phyloP scores from a whole-genome alignment of 371 early-diverging fungal species.

The Mortierella sp. region DNA sequence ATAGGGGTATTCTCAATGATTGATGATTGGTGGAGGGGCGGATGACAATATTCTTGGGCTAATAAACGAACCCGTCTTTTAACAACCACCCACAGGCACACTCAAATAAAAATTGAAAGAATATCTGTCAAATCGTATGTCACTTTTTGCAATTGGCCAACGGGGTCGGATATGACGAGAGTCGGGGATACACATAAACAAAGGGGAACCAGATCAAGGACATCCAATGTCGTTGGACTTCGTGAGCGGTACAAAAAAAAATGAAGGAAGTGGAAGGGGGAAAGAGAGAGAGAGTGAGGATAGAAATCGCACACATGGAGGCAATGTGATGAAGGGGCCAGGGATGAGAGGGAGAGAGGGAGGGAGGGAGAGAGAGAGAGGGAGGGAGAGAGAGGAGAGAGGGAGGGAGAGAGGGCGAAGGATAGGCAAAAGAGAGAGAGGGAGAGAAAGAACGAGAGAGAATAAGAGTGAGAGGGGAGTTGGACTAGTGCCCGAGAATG shows the following conservation, averaged over 20 bases:
- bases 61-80: background rate
- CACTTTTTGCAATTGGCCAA: background rate
- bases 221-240: background rate
- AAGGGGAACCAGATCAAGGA: background rate
- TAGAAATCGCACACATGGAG: background rate
- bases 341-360: background rate
- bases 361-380: background rate
- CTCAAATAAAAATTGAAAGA: background rate
- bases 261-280: no score
- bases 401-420: background rate
- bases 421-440: background rate
- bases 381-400: background rate
- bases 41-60: background rate
- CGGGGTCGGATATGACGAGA: background rate
- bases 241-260: no score
- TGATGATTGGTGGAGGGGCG: background rate
- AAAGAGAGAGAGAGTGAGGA: background rate
- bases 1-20: background rate
- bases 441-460: background rate
- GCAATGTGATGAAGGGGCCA: constrained; percentile 2
- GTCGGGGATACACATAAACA: background rate
- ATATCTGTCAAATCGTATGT: background rate
- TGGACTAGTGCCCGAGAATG: background rate
- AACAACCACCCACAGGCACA: background rate
- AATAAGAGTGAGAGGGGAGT: background rate